Evolutionary conservation across 192 early-diverging fungal genomes (phyloP), one percentile per base, ranked within the genome.

Genomic region (Podila minutissima): DNA sequence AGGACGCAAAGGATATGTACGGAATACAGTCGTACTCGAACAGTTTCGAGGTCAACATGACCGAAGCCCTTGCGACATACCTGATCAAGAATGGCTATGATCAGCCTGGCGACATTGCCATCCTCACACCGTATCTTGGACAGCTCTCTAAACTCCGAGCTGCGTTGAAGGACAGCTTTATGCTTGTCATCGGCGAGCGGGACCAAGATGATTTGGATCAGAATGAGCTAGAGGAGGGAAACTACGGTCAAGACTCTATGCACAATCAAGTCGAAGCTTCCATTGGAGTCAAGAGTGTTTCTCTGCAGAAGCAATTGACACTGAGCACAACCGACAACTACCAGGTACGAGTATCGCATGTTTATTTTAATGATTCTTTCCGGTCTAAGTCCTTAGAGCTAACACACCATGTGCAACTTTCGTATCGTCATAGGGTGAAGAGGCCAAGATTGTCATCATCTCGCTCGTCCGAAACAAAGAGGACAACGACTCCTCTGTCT

Each of bases 101-200:
- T 28, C 61, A 82, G 31, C 74, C 72, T 1, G 81, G 72, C 1
- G 85, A 87, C 33, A 90, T 90, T 65, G 82, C 89, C 0, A 82
- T 90, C 28, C 69, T 90, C 24, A 90, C 89, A 9, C 86, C 86
- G 32, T 90, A 90, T 37, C 72, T 86, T 1, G 89, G 87, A 13
- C 89, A 90, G 20, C 79, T 83, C 10, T 71, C 82, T 1, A 84
- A 84, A 35, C 74, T 90, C 19, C 64, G 74, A 29, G 82, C 84
- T 19, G 64, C 62, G 6, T 35, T 85, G 19, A 57, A 61, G 0
- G 68, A 61, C 10, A 64, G 57, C 11, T 74, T 85, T 59, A 68
- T 60, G 35, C 58, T 86, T 5, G 51, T 82, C 9, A 65, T 86
- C 31, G 82, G 84, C 38, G 83, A 84, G 33, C 65, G 77, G 5